Evolutionary conservation across 306 rosid species (phyloP), one percentile per base, ranked within the genome.

Genomic region (Notholithocarpus densiflorus): DNA sequence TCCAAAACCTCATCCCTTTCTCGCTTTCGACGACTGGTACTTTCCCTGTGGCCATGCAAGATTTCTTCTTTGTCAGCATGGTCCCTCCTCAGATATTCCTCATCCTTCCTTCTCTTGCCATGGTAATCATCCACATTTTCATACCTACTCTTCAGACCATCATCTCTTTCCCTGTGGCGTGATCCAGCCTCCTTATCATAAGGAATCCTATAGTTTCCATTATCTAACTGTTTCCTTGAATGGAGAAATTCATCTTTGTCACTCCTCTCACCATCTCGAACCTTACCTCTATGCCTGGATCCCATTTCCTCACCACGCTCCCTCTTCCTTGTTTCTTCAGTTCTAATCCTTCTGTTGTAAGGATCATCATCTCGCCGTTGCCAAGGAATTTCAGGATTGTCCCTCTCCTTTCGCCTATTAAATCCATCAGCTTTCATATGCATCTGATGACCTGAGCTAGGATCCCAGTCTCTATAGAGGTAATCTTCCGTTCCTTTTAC

Each of bases 291-390:
- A 32, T 86, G 87, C 65, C 89, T 86, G 65, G 87, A 89, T 79
- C 84, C 90, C 56, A 79, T 80, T 69, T 89, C 92, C 78, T 86
- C 89, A 81, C 83, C 78, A 62, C 82, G 90, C 53, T 87, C 99
- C 87, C 98, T 91, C 90, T 93, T 96, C 84, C 98, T 89, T 62
- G 90, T 79, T 76, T 96, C 99, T 77, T 93, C 97, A 76, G 85
- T 73, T 86, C 96, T 88, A 57, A 82, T 82, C 89, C 92, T 90
- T 82, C 94, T 88, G 84, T 72, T 81, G 86, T 87, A 91, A 85
- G 89, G 87, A 87, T 91, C 98, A 69, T 91, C 97, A 77, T 90
- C 98, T 87, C 96, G 84, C 65, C 84, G 82, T 75, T 83, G 89
- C 96, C 96, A 93, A 72, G 89, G 81, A 62, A 83, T 90, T 56